Percentiles rank a stretch among this genome's conserved stretches.
Conservation (phyloP, 768 basidiomycete genomes). For the Sporobolomyces phaffii region DNA sequence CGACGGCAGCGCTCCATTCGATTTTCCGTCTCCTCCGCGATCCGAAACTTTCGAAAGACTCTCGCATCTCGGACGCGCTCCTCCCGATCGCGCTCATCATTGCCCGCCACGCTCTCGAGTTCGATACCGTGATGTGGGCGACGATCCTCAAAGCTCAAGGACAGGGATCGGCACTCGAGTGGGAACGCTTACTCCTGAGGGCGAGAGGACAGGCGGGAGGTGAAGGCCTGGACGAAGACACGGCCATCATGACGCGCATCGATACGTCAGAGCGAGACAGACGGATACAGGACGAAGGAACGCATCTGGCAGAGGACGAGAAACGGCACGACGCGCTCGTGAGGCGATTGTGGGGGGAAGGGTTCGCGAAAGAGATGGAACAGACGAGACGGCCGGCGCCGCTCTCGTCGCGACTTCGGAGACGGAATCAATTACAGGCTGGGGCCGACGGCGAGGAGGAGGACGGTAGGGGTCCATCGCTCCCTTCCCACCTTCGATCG, state of each 20-base stretch:
- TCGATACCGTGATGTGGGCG: slow-evolving; percentile 27
- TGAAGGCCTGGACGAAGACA: neutral
- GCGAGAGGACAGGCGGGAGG: neutral
- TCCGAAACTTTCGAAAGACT: neutral
- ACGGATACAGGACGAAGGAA: neutral
- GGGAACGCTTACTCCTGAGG: slow-evolving; percentile 7
- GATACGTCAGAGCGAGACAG: neutral
- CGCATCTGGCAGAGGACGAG: neutral
- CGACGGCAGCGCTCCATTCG: slow-evolving; percentile 20
- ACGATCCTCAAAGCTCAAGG: neutral
- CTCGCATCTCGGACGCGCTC: neutral
- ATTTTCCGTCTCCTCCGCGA: slow-evolving; percentile 17
- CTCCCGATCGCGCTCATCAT: slow-evolving; percentile 29
- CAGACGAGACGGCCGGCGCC: neutral
- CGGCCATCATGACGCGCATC: slow-evolving; percentile 1
- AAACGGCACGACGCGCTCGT: slow-evolving; percentile 1
- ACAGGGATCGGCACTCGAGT: neutral
- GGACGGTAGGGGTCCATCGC: neutral
- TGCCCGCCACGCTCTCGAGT: slow-evolving; percentile 24
- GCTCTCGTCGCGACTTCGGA: neutral
- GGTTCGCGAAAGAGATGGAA: slow-evolving; percentile 1
- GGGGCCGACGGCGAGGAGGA: neutral
- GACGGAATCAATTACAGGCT: neutral
- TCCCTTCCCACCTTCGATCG: slow-evolving; percentile 1
- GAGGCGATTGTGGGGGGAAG: slow-evolving; percentile 8